Percentiles rank a stretch among this genome's conserved stretches.
phyloP scores from a whole-genome alignment of 805 yeast genomes.

The Candida nanaspora region DNA sequence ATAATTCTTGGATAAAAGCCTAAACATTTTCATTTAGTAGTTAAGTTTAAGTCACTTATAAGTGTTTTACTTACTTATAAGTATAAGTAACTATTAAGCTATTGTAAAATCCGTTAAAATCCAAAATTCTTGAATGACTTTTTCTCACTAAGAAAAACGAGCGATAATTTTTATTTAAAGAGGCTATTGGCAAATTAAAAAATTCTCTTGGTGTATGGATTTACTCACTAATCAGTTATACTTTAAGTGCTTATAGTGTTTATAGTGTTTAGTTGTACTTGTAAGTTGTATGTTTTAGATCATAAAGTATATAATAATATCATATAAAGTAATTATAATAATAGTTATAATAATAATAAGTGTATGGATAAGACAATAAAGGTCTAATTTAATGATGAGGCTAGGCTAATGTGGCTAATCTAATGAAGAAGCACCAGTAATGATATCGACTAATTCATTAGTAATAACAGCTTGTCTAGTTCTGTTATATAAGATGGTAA shows the following conservation, averaged over 20 bases:
- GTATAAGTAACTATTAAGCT: no score
- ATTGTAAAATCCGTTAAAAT: neutral
- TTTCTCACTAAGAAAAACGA: neutral
- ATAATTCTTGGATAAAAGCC: no score
- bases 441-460: constrained; percentile 98
- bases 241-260: neutral
- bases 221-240: neutral
- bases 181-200: no score
- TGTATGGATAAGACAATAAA: neutral
- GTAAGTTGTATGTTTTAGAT: no score
- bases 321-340: neutral
- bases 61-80: neutral
- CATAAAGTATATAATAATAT: neutral
- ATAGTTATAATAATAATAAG: neutral
- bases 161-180: no score
- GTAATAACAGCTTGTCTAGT: constrained; percentile 99
- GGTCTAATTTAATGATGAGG: neutral
- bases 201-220: neutral
- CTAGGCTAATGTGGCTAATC: constrained; percentile 42
- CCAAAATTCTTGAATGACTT: neutral
- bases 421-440: constrained; percentile 99
- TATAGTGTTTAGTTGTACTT: neutral
- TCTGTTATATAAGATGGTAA: constrained; percentile 98
- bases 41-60: no score
- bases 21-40: no score